Evolutionary conservation across 768 basidiomycete genomes (phyloP), one percentile per base, ranked within the genome.

Genomic region (Pleurotus citrinopileatus): DNA sequence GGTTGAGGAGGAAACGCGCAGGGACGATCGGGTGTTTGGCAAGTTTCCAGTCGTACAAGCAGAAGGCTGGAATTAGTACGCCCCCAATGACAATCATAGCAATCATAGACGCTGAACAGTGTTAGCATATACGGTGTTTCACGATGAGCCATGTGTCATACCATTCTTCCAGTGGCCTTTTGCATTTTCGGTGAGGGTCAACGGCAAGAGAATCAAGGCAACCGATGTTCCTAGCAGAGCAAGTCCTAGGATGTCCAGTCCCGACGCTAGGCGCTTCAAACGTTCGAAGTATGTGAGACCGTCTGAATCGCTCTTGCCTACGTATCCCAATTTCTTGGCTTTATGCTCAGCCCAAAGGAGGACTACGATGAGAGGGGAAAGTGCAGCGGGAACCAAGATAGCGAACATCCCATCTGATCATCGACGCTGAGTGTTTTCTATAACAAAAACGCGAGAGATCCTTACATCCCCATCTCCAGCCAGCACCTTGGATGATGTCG

Each of bases 381-480:
- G 73, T 0, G 79, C 60, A 4, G 66, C 68, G 0, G 82, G 82
- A 15, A 83, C 69, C 25, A 86, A 68, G 55, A 84, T 79, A 23
- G 77, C 76, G 61, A 84, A 83, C 77, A 81, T 81, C 20, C 73
- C 78, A 54, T 82, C 79, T 81, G 32, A n/a, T 10, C 32, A 34
- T 9, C n/a, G 32, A 34, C 9, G n/a, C 32, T n/a, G 32, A 34
- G 9, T 34, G 32, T n/a, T 34, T 34, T 10, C 32, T 34, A 3
- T 3, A n/a, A 34, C 3, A n/a, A 9, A 55, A 5, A 25, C 59
- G 12, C 29, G 57, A 42, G 55, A 29, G 45, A 55, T 45, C 78
- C 82, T 42, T 61, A 82, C 82, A 87, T 27, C 86, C 86, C 86
- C 86, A 86, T 65, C 86, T 67, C 86, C 86, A 87, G 5, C 80